These are phyloP conservation scores for Solanum medicagineum DNA, from an alignment of 257 asterid species.

Conservation along the genomic window DNA sequence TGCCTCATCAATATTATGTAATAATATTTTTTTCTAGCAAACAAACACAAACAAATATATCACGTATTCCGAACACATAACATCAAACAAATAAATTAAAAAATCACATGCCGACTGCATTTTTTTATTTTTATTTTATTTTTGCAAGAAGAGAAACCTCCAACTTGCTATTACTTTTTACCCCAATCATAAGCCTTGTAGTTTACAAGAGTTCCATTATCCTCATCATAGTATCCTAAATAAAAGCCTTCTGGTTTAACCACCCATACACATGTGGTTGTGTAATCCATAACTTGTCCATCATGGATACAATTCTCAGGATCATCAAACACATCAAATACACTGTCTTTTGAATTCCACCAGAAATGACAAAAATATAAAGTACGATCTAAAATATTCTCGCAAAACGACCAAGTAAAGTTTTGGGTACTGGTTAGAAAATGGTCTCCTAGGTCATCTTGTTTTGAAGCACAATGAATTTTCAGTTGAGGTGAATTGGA, in stretches of 20 bases:
- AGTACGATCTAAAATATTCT: background rate
- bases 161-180: background rate
- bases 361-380: too few species aligned
- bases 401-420: background rate
- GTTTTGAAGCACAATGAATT: background rate
- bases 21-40: background rate
- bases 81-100: background rate
- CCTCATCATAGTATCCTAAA: background rate
- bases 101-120: background rate
- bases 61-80: background rate
- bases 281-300: background rate
- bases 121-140: background rate
- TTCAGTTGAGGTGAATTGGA: background rate
- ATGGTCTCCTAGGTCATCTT: background rate
- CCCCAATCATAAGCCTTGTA: background rate
- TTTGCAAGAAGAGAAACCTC: background rate
- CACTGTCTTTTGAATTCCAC: background rate
- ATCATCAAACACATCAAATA: background rate
- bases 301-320: background rate
- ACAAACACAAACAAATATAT: background rate
- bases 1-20: too few species aligned
- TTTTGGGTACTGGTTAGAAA: background rate
- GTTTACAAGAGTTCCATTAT: background rate
- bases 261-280: background rate
- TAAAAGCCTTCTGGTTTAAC: background rate